These are phyloP conservation scores for Jatropha multifida DNA, from an alignment of 441 rosid species.

Conservation along the genomic window DNA sequence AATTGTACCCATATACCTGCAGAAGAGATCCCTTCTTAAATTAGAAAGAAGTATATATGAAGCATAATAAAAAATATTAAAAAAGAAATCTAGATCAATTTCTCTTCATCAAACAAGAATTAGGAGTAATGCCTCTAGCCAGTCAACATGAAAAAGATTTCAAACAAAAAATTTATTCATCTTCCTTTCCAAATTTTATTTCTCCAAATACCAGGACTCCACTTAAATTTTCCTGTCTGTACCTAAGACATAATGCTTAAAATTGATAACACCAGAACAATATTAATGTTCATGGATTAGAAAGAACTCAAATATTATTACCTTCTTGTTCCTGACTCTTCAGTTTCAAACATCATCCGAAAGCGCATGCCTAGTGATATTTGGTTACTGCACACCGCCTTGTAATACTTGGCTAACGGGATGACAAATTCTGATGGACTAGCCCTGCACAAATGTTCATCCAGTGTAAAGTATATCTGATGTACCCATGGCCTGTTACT, in stretches of 20 bases:
- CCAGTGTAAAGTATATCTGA: conserved; percentile 17
- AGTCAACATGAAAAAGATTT: background rate
- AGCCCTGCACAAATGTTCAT: conserved; percentile 45
- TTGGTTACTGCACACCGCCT: conserved; percentile 73
- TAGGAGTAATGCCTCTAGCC: background rate
- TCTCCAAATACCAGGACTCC: background rate
- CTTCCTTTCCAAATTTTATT: background rate
- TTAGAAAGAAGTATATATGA: conserved; percentile 1
- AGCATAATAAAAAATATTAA: background rate
- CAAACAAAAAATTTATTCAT: background rate
- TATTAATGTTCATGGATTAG: background rate
- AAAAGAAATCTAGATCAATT: background rate
- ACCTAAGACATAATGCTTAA: background rate
- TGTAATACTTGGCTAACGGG: conserved; percentile 90
- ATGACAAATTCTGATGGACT: conserved; percentile 95
- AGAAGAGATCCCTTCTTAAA: conserved; percentile 22
- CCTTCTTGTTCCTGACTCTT: conserved; percentile 91
- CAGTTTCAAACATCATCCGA: conserved; percentile 98
- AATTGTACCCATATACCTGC: conserved; percentile 95
- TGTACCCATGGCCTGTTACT: background rate
- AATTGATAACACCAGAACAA: background rate
- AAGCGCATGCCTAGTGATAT: conserved; percentile 91
- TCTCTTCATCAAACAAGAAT: background rate
- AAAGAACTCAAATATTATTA: conserved; percentile 24
- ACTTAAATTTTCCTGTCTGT: background rate